These are phyloP conservation scores for Posidonia oceanica DNA, from an alignment of 116 monocot genomes.

Conservation along the genomic window DNA sequence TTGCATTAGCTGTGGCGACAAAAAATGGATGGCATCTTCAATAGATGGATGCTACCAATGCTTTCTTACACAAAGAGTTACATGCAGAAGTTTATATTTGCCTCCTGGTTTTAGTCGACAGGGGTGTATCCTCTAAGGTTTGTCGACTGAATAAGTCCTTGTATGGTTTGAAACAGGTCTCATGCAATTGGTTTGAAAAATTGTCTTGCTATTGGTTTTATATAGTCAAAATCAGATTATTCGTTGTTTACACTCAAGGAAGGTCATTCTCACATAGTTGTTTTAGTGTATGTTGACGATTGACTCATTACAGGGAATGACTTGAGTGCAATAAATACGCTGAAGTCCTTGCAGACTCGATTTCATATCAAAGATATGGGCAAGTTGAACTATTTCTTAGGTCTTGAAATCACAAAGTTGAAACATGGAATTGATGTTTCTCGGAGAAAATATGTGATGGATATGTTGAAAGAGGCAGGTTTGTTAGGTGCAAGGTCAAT, in stretches of 20 bases:
- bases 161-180: background rate
- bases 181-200: background rate
- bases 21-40: background rate
- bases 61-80: background rate
- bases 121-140: background rate
- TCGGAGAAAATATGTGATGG: no score
- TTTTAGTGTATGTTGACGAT: background rate
- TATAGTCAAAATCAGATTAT: background rate
- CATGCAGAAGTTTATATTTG: background rate
- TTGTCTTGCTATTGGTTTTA: background rate
- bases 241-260: background rate
- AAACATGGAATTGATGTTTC: no score
- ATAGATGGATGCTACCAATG: background rate
- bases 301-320: no score
- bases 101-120: no score
- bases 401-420: no score
- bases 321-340: no score
- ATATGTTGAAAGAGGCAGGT: no score
- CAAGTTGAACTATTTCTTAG: no score
- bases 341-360: no score
- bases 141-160: background rate
- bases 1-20: background rate
- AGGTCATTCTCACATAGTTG: background rate
- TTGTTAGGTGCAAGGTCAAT: background rate
- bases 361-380: no score